A percentile compares a stretch with the other conserved stretches of the same genome.
phyloP scores from a whole-genome alignment of 306 rosid genomes.

The Citrullus mucosospermus region DNA sequence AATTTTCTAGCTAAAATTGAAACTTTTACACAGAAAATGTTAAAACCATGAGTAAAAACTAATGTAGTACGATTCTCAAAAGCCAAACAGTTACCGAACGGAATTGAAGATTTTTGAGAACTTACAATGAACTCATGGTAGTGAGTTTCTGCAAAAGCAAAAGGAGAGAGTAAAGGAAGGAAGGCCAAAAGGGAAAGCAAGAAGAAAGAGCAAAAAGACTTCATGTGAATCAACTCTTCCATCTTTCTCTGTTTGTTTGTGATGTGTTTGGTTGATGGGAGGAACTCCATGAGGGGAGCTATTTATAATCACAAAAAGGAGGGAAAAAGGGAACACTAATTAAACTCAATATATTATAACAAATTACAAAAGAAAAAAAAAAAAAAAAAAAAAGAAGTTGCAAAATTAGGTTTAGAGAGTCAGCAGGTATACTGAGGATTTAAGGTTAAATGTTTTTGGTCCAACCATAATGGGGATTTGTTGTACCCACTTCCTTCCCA shows the following conservation, averaged over 20 bases:
- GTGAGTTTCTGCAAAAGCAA: constrained; percentile 40
- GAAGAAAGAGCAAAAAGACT: constrained; percentile 16
- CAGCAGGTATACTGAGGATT: constrained; percentile 16
- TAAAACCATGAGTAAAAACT: too few relatives aligned
- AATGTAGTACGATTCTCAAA: too few relatives aligned
- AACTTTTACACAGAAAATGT: too few relatives aligned
- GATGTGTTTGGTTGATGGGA: background rate
- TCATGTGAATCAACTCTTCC: constrained; percentile 23
- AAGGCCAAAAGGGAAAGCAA: constrained; percentile 28
- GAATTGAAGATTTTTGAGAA: background rate
- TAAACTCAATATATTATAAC: background rate
- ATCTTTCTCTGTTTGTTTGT: constrained; percentile 9
- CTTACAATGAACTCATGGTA: constrained; percentile 74
- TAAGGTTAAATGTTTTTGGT: constrained; percentile 16
- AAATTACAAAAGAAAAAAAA: background rate
- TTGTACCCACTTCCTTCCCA: constrained; percentile 53
- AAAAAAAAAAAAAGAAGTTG: background rate
- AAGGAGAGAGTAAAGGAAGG: constrained; percentile 23
- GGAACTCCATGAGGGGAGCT: constrained; percentile 1
- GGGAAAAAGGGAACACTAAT: constrained; percentile 1
- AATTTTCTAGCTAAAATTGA: too few relatives aligned
- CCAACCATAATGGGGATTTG: constrained; percentile 53
- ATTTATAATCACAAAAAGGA: constrained; percentile 3
- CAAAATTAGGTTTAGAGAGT: constrained; percentile 26
- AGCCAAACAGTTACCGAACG: too few relatives aligned